Evolutionary conservation across 768 basidiomycete species (phyloP), one percentile per base, ranked within the genome.

Genomic region (Lactifluus volemus): DNA sequence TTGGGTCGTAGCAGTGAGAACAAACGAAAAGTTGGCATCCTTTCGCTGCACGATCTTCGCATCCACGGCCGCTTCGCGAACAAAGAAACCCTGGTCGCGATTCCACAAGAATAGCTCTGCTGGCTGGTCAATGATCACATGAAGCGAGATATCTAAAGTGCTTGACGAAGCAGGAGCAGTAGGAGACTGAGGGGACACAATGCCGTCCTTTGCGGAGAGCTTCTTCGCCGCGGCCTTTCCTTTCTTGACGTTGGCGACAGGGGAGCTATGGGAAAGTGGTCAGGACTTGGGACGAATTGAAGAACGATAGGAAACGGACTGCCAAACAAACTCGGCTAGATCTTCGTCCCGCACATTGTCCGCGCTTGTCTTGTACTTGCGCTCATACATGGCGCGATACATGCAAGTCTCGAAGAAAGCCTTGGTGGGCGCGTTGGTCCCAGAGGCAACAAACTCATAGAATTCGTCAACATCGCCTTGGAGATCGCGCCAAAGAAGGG

Each of bases 331-430:
- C 68, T 90, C 82, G 36, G 86, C 82, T 39, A 98, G 75, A 36
- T 89, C 84, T 1, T 77, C 73, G 67, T 92, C 88, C 34, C 71
- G 72, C 17, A 86, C 80, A 61, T 78, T 81, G 57, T 90, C 86
- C 11, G 90, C 89, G 66, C 82, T 83, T 53, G 67, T 76, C 67
- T 79, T 85, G 76, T 88, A 87, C 76, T 94, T 95, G 74, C 94
- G 84, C 70, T 99, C 97, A 72, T 88, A 98, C 85, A 98, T 93
- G 60, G 96, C 96, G 32, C 91, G 85, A 67, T 96, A 90, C 80
- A 98, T 89, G 74, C 93, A 91, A 29, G 86, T 86, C 74, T 98
- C 94, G 70, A 98, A 97, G 71, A 93, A 89, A 15, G 83, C 86
- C 50, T 85, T 82, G 0, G 92, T 95, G 0, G 90, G 88, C 54